Conservation (phyloP, 495 filamentous ascomycete genomes). For the Hyaloscypha variabilis region DNA sequence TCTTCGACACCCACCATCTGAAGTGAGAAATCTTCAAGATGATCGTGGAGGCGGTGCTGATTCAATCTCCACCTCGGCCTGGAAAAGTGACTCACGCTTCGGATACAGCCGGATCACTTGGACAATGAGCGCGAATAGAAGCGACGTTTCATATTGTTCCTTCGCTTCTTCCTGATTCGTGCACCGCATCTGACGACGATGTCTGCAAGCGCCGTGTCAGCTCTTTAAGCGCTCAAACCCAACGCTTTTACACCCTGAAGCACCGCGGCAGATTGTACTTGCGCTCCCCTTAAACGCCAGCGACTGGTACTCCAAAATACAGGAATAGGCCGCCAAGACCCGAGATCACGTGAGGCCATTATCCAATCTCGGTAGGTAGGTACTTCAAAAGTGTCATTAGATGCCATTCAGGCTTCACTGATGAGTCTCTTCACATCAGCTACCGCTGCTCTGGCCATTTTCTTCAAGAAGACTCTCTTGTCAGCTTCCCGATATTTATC, state of each 20-base stretch:
- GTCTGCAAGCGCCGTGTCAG: neutral
- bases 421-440: slow-evolving; percentile 58
- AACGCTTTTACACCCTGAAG: slow-evolving; percentile 15
- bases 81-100: neutral
- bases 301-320: neutral
- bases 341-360: slow-evolving; percentile 8
- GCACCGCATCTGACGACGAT: neutral
- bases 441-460: slow-evolving; percentile 77
- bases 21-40: slow-evolving; percentile 1
- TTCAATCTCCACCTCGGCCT: neutral
- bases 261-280: slow-evolving; percentile 9
- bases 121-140: neutral
- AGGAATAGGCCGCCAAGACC: neutral
- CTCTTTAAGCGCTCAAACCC: neutral
- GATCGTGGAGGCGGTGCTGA: slow-evolving; percentile 5
- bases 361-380: too few species aligned
- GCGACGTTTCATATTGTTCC: slow-evolving; percentile 13
- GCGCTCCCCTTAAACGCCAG: slow-evolving; percentile 9
- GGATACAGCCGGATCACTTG: slow-evolving; percentile 5
- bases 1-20: neutral
- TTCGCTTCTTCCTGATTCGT: slow-evolving; percentile 14
- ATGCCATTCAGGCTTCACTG: slow-evolving; percentile 29
- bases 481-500: slow-evolving; percentile 78
- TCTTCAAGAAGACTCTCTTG: slow-evolving; percentile 77
- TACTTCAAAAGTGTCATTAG: neutral